A percentile compares a stretch with the other conserved stretches of the same genome.
These are phyloP conservation scores for Psilocybe cyanescens DNA, from an alignment of 768 basidiomycete species.

Conservation along the genomic window DNA sequence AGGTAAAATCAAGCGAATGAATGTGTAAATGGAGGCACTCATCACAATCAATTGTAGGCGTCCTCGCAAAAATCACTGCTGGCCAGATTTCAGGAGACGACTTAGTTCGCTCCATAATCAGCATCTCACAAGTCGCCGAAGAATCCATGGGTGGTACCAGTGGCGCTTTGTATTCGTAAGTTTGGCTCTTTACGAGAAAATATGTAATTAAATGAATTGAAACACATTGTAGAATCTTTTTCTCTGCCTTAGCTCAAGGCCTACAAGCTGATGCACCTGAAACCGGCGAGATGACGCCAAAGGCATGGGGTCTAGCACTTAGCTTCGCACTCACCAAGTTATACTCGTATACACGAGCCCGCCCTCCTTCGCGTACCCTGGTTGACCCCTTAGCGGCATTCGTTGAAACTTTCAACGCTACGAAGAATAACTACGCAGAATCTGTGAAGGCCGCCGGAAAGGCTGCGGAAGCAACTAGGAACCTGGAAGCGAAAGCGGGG, in stretches of 20 bases:
- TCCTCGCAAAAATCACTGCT: constrained; percentile 59
- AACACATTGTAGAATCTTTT: constrained; percentile 72
- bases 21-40: not conserved
- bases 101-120: constrained; percentile 65
- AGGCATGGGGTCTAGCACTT: constrained; percentile 67
- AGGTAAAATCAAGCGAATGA: constrained; percentile 39
- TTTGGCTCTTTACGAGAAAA: constrained; percentile 15
- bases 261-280: constrained; percentile 46
- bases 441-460: constrained; percentile 56
- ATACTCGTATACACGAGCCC: constrained; percentile 86
- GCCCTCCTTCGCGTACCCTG: constrained; percentile 88
- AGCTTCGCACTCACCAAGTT: constrained; percentile 59
- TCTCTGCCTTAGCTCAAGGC: constrained; percentile 83
- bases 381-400: constrained; percentile 92
- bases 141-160: constrained; percentile 91
- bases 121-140: constrained; percentile 76
- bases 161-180: constrained; percentile 89
- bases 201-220: not conserved
- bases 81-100: constrained; percentile 65
- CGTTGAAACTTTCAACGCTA: constrained; percentile 45
- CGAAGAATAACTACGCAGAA: constrained; percentile 36
- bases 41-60: constrained; percentile 39
- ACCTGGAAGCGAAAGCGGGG: constrained; percentile 84
- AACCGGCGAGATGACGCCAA: constrained; percentile 42
- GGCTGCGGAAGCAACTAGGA: constrained; percentile 76